phyloP scores from a whole-genome alignment of 2,329 filamentous ascomycete genomes.

The Epichloe glyceriae region DNA sequence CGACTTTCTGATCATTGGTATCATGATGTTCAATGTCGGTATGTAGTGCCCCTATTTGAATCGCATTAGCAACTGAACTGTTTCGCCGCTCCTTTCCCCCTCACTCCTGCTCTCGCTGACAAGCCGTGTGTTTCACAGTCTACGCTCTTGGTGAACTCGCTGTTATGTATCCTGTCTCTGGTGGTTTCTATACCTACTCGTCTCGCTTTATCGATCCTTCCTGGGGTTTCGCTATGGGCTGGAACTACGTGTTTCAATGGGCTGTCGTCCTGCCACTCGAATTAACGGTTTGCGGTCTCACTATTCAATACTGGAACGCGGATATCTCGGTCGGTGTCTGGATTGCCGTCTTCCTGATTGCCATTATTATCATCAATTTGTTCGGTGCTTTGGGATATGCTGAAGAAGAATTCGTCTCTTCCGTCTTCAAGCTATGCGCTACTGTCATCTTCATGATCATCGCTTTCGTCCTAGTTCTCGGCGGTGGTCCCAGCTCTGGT shows the following conservation, averaged over 20 bases:
- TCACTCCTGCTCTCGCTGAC: background rate
- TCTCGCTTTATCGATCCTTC: constrained; percentile 46
- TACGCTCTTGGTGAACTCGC: constrained; percentile 46
- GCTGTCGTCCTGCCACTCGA: constrained; percentile 33
- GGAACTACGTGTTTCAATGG: constrained; percentile 38
- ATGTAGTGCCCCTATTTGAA: background rate
- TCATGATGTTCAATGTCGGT: constrained; percentile 10
- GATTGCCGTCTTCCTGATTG: constrained; percentile 36
- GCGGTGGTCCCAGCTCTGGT: constrained; percentile 42
- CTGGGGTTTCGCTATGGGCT: constrained; percentile 41
- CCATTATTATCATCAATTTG: constrained; percentile 34
- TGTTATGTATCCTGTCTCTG: constrained; percentile 44
- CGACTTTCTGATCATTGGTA: constrained; percentile 7
- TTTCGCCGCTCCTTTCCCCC: background rate
- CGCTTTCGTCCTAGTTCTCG: constrained; percentile 44
- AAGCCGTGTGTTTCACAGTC: constrained; percentile 16
- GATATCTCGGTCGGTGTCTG: constrained; percentile 32
- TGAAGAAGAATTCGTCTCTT: constrained; percentile 41
- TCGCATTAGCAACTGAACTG: background rate
- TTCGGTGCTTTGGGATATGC: constrained; percentile 37
- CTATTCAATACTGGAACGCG: constrained; percentile 35
- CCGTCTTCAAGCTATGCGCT: constrained; percentile 38
- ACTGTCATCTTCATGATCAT: constrained; percentile 47
- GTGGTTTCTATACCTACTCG: constrained; percentile 46
- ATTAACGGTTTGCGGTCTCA: constrained; percentile 36